phyloP scores from a whole-genome alignment of 2,329 filamentous ascomycete genomes.

The Celoporthe dispersa region DNA sequence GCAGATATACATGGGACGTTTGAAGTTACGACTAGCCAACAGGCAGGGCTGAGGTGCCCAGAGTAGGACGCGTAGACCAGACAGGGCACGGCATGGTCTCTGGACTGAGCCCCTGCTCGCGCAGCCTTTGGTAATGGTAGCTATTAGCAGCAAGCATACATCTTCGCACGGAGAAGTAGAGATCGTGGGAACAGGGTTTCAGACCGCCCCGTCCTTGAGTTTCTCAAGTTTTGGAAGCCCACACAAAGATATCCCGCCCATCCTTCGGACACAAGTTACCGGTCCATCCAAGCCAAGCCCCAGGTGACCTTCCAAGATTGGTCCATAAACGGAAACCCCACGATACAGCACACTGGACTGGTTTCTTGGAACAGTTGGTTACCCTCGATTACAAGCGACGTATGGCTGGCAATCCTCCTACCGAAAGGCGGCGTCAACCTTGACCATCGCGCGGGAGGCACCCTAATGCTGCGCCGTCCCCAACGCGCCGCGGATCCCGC shows the following conservation, averaged over 20 bases:
- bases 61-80: background rate
- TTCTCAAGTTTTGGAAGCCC: background rate
- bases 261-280: background rate
- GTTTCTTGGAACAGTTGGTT: background rate
- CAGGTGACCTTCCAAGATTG: background rate
- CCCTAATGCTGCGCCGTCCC: background rate
- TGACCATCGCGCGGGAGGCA: background rate
- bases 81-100: background rate
- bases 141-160: background rate
- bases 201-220: background rate
- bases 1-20: background rate
- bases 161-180: background rate
- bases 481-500: background rate
- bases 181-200: background rate
- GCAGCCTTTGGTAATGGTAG: background rate
- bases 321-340: background rate
- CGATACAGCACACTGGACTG: background rate
- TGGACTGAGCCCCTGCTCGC: background rate
- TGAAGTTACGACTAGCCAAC: background rate
- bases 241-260: background rate
- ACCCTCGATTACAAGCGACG: background rate
- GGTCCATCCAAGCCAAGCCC: background rate
- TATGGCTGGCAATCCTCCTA: background rate
- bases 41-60: background rate
- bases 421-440: background rate